Percentiles rank a stretch among this genome's conserved stretches.
Conservation (phyloP, 441 rosid genomes). For the Pelargonium cotyledonis region DNA sequence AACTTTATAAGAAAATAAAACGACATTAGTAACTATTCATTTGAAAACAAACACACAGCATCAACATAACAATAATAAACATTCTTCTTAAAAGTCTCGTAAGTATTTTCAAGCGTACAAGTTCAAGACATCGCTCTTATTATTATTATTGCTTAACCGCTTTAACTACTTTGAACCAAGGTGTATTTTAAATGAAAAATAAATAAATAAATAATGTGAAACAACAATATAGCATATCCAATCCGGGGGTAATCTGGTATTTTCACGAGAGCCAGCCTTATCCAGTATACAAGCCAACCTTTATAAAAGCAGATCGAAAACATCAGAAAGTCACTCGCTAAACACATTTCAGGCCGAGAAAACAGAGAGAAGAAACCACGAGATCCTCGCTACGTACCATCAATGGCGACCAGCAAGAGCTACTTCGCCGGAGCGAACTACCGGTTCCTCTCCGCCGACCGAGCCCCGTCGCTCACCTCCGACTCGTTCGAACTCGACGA, state of each 20-base stretch:
- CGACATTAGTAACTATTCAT: no score
- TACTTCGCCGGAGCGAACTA: constrained; percentile 50
- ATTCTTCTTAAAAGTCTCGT: no score
- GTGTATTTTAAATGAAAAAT: background rate
- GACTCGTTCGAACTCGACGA: constrained; percentile 77
- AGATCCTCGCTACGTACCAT: background rate
- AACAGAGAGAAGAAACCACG: background rate
- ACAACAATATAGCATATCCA: background rate
- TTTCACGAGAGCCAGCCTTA: constrained; percentile 25
- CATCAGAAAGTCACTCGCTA: constrained; percentile 6
- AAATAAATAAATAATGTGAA: background rate
- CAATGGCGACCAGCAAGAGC: constrained; percentile 67
- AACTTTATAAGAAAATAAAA: no score
- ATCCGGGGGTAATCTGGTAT: background rate
- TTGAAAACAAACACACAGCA: no score
- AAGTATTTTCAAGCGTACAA: no score
- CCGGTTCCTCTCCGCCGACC: constrained; percentile 54
- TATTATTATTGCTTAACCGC: no score
- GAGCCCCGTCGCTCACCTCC: constrained; percentile 23
- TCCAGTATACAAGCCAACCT: constrained; percentile 38
- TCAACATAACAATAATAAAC: no score
- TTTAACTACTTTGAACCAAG: no score
- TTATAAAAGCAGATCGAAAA: constrained; percentile 44
- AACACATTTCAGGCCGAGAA: background rate
- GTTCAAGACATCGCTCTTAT: no score